These are phyloP conservation scores for Gynandropsis gynandra DNA, from an alignment of 345 rosid genomes.

Conservation along the genomic window DNA sequence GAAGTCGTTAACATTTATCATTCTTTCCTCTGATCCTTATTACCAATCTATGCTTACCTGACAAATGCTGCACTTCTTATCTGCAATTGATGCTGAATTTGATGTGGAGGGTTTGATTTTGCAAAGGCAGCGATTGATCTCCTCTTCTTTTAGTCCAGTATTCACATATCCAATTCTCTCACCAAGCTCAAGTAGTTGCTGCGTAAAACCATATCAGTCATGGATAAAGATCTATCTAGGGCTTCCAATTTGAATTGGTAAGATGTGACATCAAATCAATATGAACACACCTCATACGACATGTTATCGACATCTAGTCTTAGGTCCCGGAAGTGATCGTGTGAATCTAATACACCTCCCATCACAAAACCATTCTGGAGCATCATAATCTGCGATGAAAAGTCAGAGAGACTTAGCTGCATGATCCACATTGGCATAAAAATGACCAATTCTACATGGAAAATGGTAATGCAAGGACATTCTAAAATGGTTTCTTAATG, in stretches of 20 bases:
- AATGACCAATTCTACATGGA: neutral
- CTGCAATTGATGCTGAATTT: conserved; percentile 36
- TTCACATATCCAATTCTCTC: conserved; percentile 79
- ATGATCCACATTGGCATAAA: conserved; percentile 12
- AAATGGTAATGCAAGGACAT: neutral
- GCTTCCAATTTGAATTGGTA: neutral
- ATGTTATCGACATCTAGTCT: conserved; percentile 40
- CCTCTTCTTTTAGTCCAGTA: conserved; percentile 77
- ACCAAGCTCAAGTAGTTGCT: conserved; percentile 86
- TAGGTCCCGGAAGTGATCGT: conserved; percentile 28
- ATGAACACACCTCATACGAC: conserved; percentile 35
- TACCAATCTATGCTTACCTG: conserved; percentile 41
- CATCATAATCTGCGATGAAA: conserved; percentile 33
- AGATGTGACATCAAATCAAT: neutral
- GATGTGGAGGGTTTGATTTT: conserved; percentile 40
- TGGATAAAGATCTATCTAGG: neutral
- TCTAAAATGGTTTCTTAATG: conserved; percentile 3
- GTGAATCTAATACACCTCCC: conserved; percentile 27
- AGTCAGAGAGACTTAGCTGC: conserved; percentile 6
- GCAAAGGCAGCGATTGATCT: conserved; percentile 55
- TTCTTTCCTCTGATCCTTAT: neutral
- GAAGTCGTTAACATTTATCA: neutral
- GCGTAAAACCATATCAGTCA: conserved; percentile 15
- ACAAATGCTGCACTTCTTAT: conserved; percentile 78
- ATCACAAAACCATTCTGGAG: conserved; percentile 27